Evolutionary conservation across 2,329 filamentous ascomycete genomes (phyloP).

Genomic region (Triangularia verruculosa): DNA sequence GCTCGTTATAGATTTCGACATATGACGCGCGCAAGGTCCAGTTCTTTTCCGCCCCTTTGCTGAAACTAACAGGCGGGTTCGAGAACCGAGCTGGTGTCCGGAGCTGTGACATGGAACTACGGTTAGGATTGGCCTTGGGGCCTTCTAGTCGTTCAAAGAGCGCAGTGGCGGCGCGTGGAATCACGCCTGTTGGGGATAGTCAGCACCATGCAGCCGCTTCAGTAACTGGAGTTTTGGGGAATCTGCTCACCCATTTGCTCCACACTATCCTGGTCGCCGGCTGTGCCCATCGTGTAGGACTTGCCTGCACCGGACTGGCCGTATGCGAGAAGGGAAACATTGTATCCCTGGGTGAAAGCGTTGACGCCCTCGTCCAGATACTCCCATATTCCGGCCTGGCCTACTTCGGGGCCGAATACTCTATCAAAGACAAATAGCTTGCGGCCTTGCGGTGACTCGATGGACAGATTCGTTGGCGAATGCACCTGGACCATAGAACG

Average conservation of each 20-base stretch:
- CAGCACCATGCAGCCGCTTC: neutral
- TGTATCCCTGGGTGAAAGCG: conserved; percentile 93
- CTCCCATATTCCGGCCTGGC: conserved; percentile 89
- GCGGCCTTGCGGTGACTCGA: conserved; percentile 87
- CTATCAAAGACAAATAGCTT: conserved; percentile 97
- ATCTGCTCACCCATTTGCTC: conserved; percentile 70
- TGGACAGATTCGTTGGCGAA: conserved; percentile 77
- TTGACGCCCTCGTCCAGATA: conserved; percentile 87
- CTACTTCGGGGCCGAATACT: conserved; percentile 79
- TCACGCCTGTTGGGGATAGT: conserved; percentile 64
- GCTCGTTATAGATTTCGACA: conserved; percentile 97
- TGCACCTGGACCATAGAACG: conserved; percentile 87
- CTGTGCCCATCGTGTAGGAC: conserved; percentile 98
- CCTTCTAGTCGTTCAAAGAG: conserved; percentile 86
- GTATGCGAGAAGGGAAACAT: conserved; percentile 95
- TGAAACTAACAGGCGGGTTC: conserved; percentile 33
- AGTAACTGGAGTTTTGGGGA: neutral
- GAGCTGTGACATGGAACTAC: conserved; percentile 72
- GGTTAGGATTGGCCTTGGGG: conserved; percentile 44
- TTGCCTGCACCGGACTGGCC: conserved; percentile 97
- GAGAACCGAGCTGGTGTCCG: conserved; percentile 63
- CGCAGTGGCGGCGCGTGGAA: conserved; percentile 80
- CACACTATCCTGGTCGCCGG: conserved; percentile 73
- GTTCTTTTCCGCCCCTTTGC: conserved; percentile 60
- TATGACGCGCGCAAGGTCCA: conserved; percentile 96